Conservation (phyloP, 495 filamentous ascomycete species). For the Penicillium cataractarum region DNA sequence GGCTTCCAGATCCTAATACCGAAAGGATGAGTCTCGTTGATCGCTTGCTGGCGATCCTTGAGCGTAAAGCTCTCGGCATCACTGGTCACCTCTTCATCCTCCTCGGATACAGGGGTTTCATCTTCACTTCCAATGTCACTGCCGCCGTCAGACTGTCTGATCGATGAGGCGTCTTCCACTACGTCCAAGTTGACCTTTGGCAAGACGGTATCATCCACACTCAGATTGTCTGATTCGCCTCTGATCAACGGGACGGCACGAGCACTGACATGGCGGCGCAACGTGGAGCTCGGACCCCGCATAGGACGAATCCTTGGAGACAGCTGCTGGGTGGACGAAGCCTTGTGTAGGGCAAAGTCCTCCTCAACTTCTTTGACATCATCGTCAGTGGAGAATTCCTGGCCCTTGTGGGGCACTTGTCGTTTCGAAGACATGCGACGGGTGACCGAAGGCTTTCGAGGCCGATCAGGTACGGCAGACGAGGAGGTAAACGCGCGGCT, state of each 20-base stretch:
- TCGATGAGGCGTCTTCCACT: constrained; percentile 24
- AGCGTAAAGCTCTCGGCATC: constrained; percentile 78
- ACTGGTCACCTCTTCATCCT: constrained; percentile 62
- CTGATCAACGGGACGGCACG: constrained; percentile 61
- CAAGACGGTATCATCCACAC: constrained; percentile 46
- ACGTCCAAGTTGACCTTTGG: constrained; percentile 34
- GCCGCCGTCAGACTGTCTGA: constrained; percentile 32
- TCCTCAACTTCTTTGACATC: constrained; percentile 80
- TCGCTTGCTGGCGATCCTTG: constrained; percentile 95
- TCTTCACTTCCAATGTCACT: constrained; percentile 28
- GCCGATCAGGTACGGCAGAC: constrained; percentile 60
- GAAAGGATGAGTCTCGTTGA: constrained; percentile 98
- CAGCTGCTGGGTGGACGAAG: constrained; percentile 33
- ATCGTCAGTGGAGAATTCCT: constrained; percentile 94
- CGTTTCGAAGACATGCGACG: constrained; percentile 76
- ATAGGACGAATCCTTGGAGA: constrained; percentile 47
- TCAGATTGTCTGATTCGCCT: constrained; percentile 58
- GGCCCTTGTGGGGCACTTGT: constrained; percentile 74
- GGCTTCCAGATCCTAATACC: constrained; percentile 99
- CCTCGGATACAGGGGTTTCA: constrained; percentile 22
- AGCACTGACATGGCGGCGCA: constrained; percentile 67
- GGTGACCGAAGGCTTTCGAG: constrained; percentile 71
- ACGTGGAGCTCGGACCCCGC: constrained; percentile 60
- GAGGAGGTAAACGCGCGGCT: constrained; percentile 45
- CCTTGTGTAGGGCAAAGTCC: constrained; percentile 45